phyloP scores from a whole-genome alignment of 768 basidiomycete genomes.

The Tulasnella sp. region DNA sequence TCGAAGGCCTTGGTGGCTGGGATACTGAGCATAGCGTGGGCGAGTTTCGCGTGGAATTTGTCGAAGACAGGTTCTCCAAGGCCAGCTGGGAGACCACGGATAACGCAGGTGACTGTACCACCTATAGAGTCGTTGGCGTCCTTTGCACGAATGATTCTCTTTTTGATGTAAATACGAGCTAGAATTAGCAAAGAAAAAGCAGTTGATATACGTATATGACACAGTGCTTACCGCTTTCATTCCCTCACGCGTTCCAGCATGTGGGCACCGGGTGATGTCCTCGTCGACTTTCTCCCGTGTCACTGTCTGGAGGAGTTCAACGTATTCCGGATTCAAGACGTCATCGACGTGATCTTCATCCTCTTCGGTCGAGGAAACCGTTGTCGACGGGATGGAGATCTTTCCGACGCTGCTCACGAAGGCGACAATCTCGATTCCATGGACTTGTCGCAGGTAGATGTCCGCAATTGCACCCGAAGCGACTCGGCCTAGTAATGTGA shows the following conservation, averaged over 20 bases:
- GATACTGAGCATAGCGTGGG: slow-evolving; percentile 97
- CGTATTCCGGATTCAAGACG: slow-evolving; percentile 76
- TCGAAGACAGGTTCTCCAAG: slow-evolving; percentile 98
- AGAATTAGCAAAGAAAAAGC: background rate
- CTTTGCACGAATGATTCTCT: slow-evolving; percentile 95
- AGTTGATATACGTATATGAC: background rate
- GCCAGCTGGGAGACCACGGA: slow-evolving; percentile 83
- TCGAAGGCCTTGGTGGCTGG: slow-evolving; percentile 99
- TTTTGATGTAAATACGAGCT: slow-evolving; percentile 17
- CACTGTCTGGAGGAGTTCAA: slow-evolving; percentile 68
- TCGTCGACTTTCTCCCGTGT: slow-evolving; percentile 86
- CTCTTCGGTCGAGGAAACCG: slow-evolving; percentile 44
- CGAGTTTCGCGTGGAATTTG: slow-evolving; percentile 94
- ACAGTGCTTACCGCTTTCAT: slow-evolving; percentile 50
- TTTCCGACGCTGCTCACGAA: slow-evolving; percentile 97
- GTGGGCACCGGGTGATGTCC: slow-evolving; percentile 84
- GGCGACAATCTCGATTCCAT: slow-evolving; percentile 91
- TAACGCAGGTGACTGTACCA: slow-evolving; percentile 95
- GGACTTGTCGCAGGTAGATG: slow-evolving; percentile 80
- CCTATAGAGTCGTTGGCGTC: slow-evolving; percentile 90
- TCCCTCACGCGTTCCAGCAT: slow-evolving; percentile 76
- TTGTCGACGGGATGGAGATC: slow-evolving; percentile 62
- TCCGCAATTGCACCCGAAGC: slow-evolving; percentile 98
- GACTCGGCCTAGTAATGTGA: slow-evolving; percentile 63
- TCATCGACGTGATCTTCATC: slow-evolving; percentile 65